phyloP scores from a whole-genome alignment of 31 red algal genomes.

The Odonthalia washingtoniensis region DNA sequence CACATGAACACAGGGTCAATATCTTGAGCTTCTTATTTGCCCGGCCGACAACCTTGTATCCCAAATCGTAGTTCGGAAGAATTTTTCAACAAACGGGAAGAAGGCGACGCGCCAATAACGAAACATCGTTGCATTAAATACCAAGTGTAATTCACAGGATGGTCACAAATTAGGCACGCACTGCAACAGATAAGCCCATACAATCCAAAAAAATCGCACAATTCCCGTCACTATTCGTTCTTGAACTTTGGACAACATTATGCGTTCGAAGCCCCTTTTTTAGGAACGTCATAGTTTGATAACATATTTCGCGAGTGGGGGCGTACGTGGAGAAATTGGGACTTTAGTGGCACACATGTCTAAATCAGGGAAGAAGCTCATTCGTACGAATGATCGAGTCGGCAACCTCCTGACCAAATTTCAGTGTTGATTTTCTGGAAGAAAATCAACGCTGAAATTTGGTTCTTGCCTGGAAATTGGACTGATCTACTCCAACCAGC shows the following conservation, averaged over 20 bases:
- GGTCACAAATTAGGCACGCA: background rate
- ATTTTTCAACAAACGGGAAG: too few relatives aligned
- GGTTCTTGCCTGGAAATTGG: conserved; percentile 14
- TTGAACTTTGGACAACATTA: background rate
- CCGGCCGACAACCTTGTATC: too few relatives aligned
- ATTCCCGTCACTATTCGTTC: background rate
- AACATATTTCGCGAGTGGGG: background rate
- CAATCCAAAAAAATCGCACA: background rate
- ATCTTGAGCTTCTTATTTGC: too few relatives aligned
- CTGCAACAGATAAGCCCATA: background rate
- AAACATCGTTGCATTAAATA: too few relatives aligned
- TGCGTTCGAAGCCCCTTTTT: background rate
- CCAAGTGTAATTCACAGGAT: too few relatives aligned
- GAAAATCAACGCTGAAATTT: conserved; percentile 3
- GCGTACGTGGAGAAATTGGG: background rate
- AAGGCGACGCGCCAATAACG: too few relatives aligned
- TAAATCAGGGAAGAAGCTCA: background rate
- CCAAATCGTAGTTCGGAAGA: too few relatives aligned
- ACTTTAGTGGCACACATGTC: too few relatives aligned
- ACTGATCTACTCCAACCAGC: conserved; percentile 31
- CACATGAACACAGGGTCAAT: too few relatives aligned
- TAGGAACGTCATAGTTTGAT: background rate
- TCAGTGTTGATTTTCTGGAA: background rate
- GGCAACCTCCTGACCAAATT: background rate
- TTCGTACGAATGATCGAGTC: background rate